phyloP scores from a whole-genome alignment of 2,329 filamentous ascomycete genomes.

The Sporothrix globosa region DNA sequence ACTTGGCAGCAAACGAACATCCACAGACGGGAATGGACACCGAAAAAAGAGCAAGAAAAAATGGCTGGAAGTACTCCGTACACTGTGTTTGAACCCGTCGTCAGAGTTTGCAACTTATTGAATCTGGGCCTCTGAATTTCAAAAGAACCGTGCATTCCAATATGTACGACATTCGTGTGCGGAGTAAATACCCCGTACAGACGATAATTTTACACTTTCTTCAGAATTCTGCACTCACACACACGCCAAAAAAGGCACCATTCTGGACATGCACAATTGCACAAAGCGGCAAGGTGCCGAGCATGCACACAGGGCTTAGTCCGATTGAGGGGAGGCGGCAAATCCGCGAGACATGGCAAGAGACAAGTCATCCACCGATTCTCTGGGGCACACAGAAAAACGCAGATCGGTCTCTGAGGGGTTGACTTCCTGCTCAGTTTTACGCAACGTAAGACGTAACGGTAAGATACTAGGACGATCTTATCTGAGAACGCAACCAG shows the following conservation, averaged over 20 bases:
- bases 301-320: conserved; percentile 14
- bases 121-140: background rate
- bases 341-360: background rate
- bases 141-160: conserved; percentile 18
- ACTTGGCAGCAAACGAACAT: conserved; percentile 23
- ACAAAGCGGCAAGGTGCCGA: conserved; percentile 8
- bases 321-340: background rate
- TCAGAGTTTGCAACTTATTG: too few relatives aligned
- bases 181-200: too few relatives aligned
- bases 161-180: too few relatives aligned
- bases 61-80: background rate
- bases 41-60: background rate
- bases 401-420: too few relatives aligned
- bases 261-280: conserved; percentile 11
- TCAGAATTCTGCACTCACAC: background rate
- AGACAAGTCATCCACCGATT: background rate
- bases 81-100: background rate
- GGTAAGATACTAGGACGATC: too few relatives aligned
- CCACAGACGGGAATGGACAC: conserved; percentile 1
- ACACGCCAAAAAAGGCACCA: too few relatives aligned
- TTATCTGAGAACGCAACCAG: too few relatives aligned
- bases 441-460: too few relatives aligned
- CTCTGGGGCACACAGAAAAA: background rate
- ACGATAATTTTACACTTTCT: too few relatives aligned
- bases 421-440: too few relatives aligned